Evolutionary conservation across 257 asterid species (phyloP), one percentile per base, ranked within the genome.

Genomic region (Cruciata laevipes): DNA sequence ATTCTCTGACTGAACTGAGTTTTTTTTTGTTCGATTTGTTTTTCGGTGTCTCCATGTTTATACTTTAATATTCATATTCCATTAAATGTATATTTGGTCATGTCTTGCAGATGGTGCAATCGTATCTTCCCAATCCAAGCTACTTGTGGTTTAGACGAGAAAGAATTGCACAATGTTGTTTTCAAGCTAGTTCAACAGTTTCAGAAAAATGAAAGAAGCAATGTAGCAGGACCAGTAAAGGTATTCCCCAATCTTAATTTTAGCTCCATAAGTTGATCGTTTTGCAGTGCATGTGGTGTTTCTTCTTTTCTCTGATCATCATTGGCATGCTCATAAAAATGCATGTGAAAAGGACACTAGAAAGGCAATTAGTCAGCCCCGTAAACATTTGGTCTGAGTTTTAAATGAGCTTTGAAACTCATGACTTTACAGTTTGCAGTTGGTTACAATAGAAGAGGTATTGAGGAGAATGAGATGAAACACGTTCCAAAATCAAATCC

Each of bases 361-460:
- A 11, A 13, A 42, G 38, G 25, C 14, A 65, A 25, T 42, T 1
- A 3, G 6, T 9, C 51, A 32, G 21, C 27, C 57, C 11, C 14
- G 20, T 13, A 20, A 68, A 68, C 30, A 38, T 63, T 37, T 38
- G 31, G 17, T 63, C 20, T 16, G 53, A 13, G 14, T 35, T 37
- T n/a, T 51, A n/a, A 18, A 1, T 21, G 12, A 5, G n/a, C 23
- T 23, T 24, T 14, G 6, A 12, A 9, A 32, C 32, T 63, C 49
- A 23, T 61, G 68, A 38, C 77, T 64, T 73, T 75, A 55, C 60
- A 82, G 84, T 82, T 82, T 79, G 87, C 87, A 82, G 83, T 82
- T 59, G 87, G 84, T 27, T 82, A 82, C 64, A 82, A 77, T 78
- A 75, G 83, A 55, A 79, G 87, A 75, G 84, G 87, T 56, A 77